Evolutionary conservation across 1,284 basidiomycete genomes (phyloP), one percentile per base, ranked within the genome.

Genomic region (Ustanciosporium gigantosporum): DNA sequence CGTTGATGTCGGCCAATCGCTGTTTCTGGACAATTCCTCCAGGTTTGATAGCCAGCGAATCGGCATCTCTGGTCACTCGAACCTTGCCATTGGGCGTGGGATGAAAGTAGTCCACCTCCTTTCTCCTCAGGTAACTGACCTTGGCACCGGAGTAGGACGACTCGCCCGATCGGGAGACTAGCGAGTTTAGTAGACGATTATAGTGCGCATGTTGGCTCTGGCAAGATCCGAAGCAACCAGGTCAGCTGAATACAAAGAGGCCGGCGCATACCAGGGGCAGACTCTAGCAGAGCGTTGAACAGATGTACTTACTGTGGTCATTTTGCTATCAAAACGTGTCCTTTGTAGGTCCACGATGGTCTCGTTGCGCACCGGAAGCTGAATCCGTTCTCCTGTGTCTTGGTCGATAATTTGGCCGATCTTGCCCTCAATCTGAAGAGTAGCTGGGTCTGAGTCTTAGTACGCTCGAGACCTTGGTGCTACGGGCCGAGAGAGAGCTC

Each of bases 71-170:
- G 24, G 91, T 94, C 3, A 97, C 89, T 27, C 94, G 86, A 32
- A 92, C 82, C 76, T 89, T 91, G 22, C 75, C 78, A 3, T 34
- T 51, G 2, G 81, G 31, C 3, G 47, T 46, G 0, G 55, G 51
- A 79, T 90, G 90, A 79, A 95, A 95, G 4, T 84, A 84, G 81
- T 98, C 94, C 46, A 88, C 79, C 51, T 93, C 85, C 67, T 85
- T 84, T 5, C 86, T 84, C 74, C 96, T 91, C 35, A 81, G 81
- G 80, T 94, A 94, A 31, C 82, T 81, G 17, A 97, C 81, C 3
- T 85, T 84, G 7, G 84, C 82, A 15, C 84, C 49, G 3, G 51
- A 31, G 68, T 85, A 81, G 8, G 79, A 74, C 4, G 79, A 72
- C 66, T 50, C 53, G 16, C 48, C 50, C 1, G 59, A 64, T 19